Conservation (phyloP, 306 rosid species). For the Neltuma alba region DNA sequence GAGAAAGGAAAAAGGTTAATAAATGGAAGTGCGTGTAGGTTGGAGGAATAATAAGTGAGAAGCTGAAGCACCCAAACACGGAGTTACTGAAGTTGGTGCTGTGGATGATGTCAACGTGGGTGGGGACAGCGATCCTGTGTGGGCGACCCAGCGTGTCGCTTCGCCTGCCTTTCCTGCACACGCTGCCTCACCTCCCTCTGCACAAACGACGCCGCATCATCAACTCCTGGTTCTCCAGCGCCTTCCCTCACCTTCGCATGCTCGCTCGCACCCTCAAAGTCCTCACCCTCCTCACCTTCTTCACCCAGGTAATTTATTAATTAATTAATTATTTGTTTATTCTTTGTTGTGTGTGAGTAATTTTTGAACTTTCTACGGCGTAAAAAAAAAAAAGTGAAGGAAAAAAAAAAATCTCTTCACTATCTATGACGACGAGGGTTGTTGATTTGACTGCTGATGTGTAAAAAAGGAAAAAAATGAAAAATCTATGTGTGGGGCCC, state of each 20-base stretch:
- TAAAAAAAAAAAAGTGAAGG: too few species aligned
- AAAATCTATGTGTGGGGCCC: not conserved
- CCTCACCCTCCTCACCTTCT: conserved; percentile 58
- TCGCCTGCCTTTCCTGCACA: conserved; percentile 55
- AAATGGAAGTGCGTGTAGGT: conserved; percentile 44
- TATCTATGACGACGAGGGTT: too few species aligned
- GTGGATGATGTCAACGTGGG: conserved; percentile 65
- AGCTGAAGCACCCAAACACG: conserved; percentile 58
- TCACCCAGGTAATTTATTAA: conserved; percentile 95
- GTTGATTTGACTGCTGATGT: too few species aligned
- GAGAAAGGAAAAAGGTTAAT: not conserved
- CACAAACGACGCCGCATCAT: conserved; percentile 52
- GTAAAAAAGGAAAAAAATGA: too few species aligned
- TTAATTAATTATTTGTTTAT: too few species aligned
- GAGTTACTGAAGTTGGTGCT: conserved; percentile 44
- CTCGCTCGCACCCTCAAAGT: conserved; percentile 54
- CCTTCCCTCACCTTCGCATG: conserved; percentile 46
- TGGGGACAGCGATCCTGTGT: conserved; percentile 58
- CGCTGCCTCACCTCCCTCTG: conserved; percentile 35
- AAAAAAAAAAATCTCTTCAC: too few species aligned
- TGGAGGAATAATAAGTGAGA: conserved; percentile 47
- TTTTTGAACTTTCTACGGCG: too few species aligned
- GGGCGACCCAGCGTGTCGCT: conserved; percentile 45
- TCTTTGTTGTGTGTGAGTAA: too few species aligned
- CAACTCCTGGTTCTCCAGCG: conserved; percentile 55